phyloP scores from a whole-genome alignment of 805 yeast genomes.

The Ogataea zsoltii region DNA sequence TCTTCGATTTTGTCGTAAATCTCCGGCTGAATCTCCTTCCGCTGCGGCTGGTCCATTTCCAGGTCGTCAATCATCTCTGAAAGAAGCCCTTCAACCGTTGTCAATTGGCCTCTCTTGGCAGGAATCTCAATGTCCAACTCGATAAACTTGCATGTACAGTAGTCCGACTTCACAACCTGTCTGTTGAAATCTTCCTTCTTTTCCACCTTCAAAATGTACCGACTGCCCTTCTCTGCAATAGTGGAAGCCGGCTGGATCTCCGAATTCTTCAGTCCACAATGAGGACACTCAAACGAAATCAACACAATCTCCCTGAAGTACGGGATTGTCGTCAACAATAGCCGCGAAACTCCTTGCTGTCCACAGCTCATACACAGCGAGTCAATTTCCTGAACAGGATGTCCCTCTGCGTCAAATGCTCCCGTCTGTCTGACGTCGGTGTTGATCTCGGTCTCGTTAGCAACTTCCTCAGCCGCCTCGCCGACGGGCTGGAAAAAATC shows the following conservation, averaged over 20 bases:
- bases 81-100: slow-evolving; percentile 88
- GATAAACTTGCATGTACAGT: slow-evolving; percentile 73
- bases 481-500: slow-evolving; percentile 61
- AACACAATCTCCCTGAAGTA: slow-evolving; percentile 85
- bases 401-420: slow-evolving; percentile 81
- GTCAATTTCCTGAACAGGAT: slow-evolving; percentile 93
- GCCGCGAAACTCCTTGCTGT: slow-evolving; percentile 77
- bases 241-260: slow-evolving; percentile 96
- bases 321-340: slow-evolving; percentile 87
- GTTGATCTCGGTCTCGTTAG: slow-evolving; percentile 33
- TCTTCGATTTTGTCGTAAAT: slow-evolving; percentile 72
- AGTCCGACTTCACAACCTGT: slow-evolving; percentile 89
- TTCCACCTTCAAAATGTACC: slow-evolving; percentile 70
- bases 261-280: slow-evolving; percentile 86
- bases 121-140: slow-evolving; percentile 95
- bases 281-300: slow-evolving; percentile 96
- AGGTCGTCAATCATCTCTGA: slow-evolving; percentile 83
- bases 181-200: slow-evolving; percentile 73
- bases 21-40: slow-evolving; percentile 75
- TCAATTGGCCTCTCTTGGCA: slow-evolving; percentile 88
- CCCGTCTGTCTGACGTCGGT: slow-evolving; percentile 66
- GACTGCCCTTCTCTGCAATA: slow-evolving; percentile 85
- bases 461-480: slow-evolving; percentile 51
- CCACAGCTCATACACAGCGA: slow-evolving; percentile 96
- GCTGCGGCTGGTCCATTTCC: slow-evolving; percentile 73